Evolutionary conservation across 2,329 filamentous ascomycete genomes (phyloP), one percentile per base, ranked within the genome.

Genomic region (Tolypocladium nubicola): DNA sequence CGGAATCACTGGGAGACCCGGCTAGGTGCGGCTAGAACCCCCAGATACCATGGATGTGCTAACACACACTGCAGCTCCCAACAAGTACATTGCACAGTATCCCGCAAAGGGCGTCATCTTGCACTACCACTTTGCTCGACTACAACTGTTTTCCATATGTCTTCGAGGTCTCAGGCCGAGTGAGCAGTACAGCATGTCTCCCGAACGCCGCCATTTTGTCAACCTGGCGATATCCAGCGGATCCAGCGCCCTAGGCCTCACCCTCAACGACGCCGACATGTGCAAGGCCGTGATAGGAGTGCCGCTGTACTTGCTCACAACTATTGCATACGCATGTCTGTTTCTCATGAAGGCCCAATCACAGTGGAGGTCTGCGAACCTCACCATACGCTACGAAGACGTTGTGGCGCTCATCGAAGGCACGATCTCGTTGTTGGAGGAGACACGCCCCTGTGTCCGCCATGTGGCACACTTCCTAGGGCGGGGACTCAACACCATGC

Each of bases 51-150:
- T n/a, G 2, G 3, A 19, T 8, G 26, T n/a, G 26, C 47, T 50
- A n/a, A 50, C 26, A 33, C 26, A 19, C 3, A 4, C 21, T 47
- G 10, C 57, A 79, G 76, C 68, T 52, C 73, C 73, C 38, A 76
- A 76, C 59, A 70, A 71, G 57, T 73, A 77, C 60, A 71, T 80
- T 40, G 73, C 75, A 43, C 70, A 72, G 54, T 80, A 79, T 62
- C 78, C 78, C 23, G 73, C 75, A 56, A 78, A 78, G 64, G 77
- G 75, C 30, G 76, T 79, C 8, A 70, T 70, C 35, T 68, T 80
- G 59, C 76, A 80, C 61, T 78, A 77, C 59, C 70, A 79, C 63
- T 80, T 79, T 62, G 78, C 76, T 52, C 73, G 76, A 53, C 66
- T 81, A 21, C 76, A 79, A 52, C 66, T 80, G 10, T 75, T 78